These are phyloP conservation scores for Globisporangium carolinianum DNA, from an alignment of 352 stramenopile genomes.

Conservation along the genomic window DNA sequence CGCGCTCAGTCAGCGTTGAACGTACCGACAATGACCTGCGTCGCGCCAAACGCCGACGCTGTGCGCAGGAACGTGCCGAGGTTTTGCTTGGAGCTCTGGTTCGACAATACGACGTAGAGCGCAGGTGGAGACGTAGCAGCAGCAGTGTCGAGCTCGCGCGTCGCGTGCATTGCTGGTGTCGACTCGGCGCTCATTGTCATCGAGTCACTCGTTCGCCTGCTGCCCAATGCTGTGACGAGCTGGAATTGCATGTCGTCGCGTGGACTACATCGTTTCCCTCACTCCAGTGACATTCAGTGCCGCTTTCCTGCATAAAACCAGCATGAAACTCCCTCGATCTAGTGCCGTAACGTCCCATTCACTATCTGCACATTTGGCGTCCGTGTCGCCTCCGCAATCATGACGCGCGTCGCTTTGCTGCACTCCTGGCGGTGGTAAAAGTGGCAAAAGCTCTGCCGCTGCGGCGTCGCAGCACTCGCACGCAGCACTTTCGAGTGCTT, in stretches of 20 bases:
- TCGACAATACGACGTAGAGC: constrained; percentile 72
- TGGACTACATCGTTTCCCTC: no score
- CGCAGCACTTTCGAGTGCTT: constrained; percentile 65
- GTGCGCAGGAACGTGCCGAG: constrained; percentile 74
- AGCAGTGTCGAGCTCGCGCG: neutral
- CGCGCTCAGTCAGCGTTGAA: constrained; percentile 1
- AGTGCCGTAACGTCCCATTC: no score
- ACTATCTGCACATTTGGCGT: no score
- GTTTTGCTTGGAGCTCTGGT: constrained; percentile 67
- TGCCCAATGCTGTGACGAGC: no score
- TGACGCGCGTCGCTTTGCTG: constrained; percentile 27
- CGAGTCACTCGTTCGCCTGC: no score
- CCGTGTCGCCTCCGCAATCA: constrained; percentile 5
- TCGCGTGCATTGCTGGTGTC: neutral
- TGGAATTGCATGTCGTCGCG: no score
- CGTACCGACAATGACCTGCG: constrained; percentile 68
- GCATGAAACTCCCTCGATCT: no score
- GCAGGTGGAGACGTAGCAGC: constrained; percentile 11
- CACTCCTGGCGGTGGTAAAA: constrained; percentile 56
- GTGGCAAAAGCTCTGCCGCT: constrained; percentile 56
- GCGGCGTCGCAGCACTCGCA: constrained; percentile 25
- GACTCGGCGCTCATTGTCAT: no score
- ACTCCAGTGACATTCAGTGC: no score
- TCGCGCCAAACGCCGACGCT: constrained; percentile 61
- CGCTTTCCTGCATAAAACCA: no score